Conservation (phyloP, 495 filamentous ascomycete species). For the Parathielavia appendiculata region DNA sequence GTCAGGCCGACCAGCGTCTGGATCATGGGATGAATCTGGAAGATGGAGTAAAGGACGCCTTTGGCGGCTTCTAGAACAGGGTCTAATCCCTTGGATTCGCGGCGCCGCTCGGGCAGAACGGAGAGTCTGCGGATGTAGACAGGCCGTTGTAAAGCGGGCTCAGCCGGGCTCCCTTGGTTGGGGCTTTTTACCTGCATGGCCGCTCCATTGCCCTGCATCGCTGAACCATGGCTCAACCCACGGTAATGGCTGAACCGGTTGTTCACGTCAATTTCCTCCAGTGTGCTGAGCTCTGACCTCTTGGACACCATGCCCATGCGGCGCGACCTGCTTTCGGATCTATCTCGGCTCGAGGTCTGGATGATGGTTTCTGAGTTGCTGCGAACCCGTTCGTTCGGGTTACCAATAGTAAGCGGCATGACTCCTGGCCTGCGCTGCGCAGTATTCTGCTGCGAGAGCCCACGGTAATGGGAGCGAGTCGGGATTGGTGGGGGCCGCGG, state of each 20-base stretch:
- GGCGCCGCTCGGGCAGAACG: slow-evolving; percentile 75
- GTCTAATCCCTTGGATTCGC: slow-evolving; percentile 52
- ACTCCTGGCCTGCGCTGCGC: slow-evolving; percentile 61
- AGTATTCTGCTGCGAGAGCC: slow-evolving; percentile 66
- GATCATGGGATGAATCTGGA: slow-evolving; percentile 72
- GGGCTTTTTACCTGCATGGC: slow-evolving; percentile 38
- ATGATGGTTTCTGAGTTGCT: slow-evolving; percentile 87
- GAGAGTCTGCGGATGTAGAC: slow-evolving; percentile 71
- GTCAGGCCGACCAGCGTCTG: slow-evolving; percentile 66
- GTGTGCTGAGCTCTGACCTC: slow-evolving; percentile 63
- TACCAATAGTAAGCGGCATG: slow-evolving; percentile 62
- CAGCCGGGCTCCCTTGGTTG: slow-evolving; percentile 56
- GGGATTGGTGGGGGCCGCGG: slow-evolving; percentile 68
- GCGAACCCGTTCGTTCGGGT: slow-evolving; percentile 71
- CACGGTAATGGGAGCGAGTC: slow-evolving; percentile 69
- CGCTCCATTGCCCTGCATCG: slow-evolving; percentile 54
- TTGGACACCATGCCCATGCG: slow-evolving; percentile 85
- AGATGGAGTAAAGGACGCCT: slow-evolving; percentile 80
- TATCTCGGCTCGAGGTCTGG: slow-evolving; percentile 43
- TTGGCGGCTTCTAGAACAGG: slow-evolving; percentile 74
- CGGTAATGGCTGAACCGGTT: slow-evolving; percentile 76
- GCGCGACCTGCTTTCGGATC: slow-evolving; percentile 49
- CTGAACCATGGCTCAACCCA: slow-evolving; percentile 74
- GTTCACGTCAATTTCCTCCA: slow-evolving; percentile 64
- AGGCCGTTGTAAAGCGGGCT: slow-evolving; percentile 47